A percentile compares a stretch with the other conserved stretches of the same genome.
Evolutionary conservation across 1,284 basidiomycete genomes (phyloP).

Genomic region (Sanghuangporus weigelae): DNA sequence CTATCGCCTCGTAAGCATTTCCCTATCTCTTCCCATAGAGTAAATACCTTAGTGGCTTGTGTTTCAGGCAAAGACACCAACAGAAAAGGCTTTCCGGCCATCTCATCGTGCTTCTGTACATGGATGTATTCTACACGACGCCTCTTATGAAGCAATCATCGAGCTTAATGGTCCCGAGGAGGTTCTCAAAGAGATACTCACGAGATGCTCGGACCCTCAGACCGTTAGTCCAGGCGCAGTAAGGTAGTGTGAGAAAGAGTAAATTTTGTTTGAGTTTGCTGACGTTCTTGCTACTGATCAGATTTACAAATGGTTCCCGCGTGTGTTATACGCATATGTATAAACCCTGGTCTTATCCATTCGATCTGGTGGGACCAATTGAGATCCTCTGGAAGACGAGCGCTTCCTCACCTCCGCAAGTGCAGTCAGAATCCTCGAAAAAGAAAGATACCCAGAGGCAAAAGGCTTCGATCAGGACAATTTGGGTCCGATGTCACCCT

Average conservation of each 20-base stretch:
- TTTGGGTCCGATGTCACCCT: constrained; percentile 82
- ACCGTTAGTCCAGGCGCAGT: constrained; percentile 48
- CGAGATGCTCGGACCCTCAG: constrained; percentile 58
- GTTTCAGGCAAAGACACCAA: constrained; percentile 67
- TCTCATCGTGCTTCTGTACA: constrained; percentile 83
- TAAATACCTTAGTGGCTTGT: background rate
- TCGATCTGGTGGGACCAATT: constrained; percentile 63
- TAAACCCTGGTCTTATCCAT: constrained; percentile 59
- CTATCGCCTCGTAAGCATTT: constrained; percentile 60
- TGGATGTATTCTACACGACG: constrained; percentile 81
- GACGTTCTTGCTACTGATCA: constrained; percentile 24
- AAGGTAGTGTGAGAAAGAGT: constrained; percentile 36
- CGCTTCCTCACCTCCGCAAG: constrained; percentile 18
- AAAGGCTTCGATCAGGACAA: constrained; percentile 29
- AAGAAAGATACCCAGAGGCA: constrained; percentile 21
- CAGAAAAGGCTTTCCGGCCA: constrained; percentile 85
- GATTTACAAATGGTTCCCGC: constrained; percentile 53
- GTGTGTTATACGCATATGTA: constrained; percentile 61
- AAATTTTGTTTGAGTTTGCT: background rate
- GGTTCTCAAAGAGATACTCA: constrained; percentile 49
- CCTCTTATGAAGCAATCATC: constrained; percentile 75
- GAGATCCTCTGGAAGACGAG: constrained; percentile 66
- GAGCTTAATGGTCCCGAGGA: constrained; percentile 63
- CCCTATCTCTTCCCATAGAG: background rate
- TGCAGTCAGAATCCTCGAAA: constrained; percentile 21